A percentile compares a stretch with the other conserved stretches of the same genome.
Evolutionary conservation across 1,284 basidiomycete genomes (phyloP).

Genomic region (Irpex sp.): DNA sequence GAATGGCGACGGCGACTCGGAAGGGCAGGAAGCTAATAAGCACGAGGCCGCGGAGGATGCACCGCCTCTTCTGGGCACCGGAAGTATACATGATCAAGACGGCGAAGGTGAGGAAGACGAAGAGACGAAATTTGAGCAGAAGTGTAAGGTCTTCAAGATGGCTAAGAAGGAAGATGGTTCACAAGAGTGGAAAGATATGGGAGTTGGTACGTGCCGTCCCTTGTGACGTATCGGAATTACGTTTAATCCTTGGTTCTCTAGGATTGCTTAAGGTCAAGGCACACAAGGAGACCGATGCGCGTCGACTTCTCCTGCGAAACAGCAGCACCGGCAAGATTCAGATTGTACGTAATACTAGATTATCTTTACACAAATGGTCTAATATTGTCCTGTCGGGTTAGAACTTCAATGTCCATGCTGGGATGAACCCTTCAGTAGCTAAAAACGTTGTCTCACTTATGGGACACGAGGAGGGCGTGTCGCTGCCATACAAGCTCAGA

Average conservation of each 20-base stretch:
- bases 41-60: conserved; percentile 33
- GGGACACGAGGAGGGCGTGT: conserved; percentile 60
- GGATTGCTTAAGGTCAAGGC: conserved; percentile 69
- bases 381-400: conserved; percentile 21
- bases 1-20: conserved; percentile 16
- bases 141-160: conserved; percentile 63
- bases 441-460: conserved; percentile 60
- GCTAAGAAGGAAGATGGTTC: conserved; percentile 46
- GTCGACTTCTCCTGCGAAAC: conserved; percentile 65
- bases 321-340: conserved; percentile 69
- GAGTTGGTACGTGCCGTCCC: conserved; percentile 45
- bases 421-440: conserved; percentile 46
- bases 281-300: conserved; percentile 52
- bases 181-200: conserved; percentile 56
- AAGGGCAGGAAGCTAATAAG: conserved; percentile 10
- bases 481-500: conserved; percentile 60
- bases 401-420: conserved; percentile 66
- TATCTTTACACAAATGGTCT: not conserved
- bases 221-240: not conserved
- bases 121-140: conserved; percentile 59
- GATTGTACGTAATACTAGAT: conserved; percentile 44
- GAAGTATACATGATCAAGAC: conserved; percentile 54
- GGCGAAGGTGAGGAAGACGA: conserved; percentile 85
- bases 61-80: conserved; percentile 31
- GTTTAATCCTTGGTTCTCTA: conserved; percentile 22